Evolutionary conservation across 2,329 filamentous ascomycete species (phyloP), one percentile per base, ranked within the genome.

Genomic region (Fusarium nelsonii): DNA sequence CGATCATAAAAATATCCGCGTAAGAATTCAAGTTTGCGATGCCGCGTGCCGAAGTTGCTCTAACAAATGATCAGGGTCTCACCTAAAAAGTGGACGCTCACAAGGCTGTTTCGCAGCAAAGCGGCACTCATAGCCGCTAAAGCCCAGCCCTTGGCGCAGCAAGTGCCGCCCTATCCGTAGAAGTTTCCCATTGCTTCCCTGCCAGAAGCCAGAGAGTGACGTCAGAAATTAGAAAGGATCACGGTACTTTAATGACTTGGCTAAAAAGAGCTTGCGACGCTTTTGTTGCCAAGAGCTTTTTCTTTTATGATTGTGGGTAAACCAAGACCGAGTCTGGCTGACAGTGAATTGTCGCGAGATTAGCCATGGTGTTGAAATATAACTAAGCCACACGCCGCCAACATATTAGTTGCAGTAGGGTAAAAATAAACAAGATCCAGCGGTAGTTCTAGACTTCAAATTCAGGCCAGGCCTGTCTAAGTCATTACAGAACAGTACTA

Each of bases 251-350:
- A 62, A 55, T 67, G 58, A 64, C 39, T 52, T 70, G 46, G 53
- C 49, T 46, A 46, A 58, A 30, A 50, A 39, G 55, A 70, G 68
- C 68, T 70, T 70, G 68, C 68, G 68, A 70, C 68, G 68, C 67
- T 37, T 50, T 50, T 51, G 23, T 48, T 52, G 68, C 68, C 68
- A 70, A 71, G 68, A 52, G 20, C 45, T 61, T 52, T 60, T 37
- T 46, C 23, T 49, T 37, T 37, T 65, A n/a, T 49, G 43, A 36
- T 39, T 52, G 65, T 70, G 68, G 67, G 43, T 64, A 65, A 56
- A 66, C 58, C 44, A 43, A 68, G 46, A 45, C 39, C 53, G 26
- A 41, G 20, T 54, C 56, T 39, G 26, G 50, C 44, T 46, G 50
- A 26, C 46, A 28, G 32, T 39, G 32, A 8, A 15, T 34, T n/a